Evolutionary conservation across 2,329 filamentous ascomycete species (phyloP).

Genomic region (Aureobasidium sp.): DNA sequence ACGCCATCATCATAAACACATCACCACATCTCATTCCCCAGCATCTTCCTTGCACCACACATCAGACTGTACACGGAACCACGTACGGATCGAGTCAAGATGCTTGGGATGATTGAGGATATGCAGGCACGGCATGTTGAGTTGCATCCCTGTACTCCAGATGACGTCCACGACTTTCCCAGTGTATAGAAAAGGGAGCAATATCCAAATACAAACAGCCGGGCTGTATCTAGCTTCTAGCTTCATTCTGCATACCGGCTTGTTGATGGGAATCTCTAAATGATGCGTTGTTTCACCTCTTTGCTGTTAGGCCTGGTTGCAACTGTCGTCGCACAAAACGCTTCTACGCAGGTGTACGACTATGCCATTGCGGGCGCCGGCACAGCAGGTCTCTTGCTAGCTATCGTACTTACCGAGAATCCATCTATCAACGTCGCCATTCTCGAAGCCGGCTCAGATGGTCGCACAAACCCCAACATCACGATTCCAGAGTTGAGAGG

Average conservation of each 20-base stretch:
- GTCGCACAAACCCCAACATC: conserved; percentile 8
- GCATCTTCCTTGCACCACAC: background rate
- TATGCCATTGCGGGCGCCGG: conserved; percentile 23
- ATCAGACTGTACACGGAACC: too few species aligned
- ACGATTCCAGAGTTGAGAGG: conserved; percentile 16
- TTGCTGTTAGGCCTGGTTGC: background rate
- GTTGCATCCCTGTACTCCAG: too few species aligned
- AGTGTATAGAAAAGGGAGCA: too few species aligned
- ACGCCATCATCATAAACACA: background rate
- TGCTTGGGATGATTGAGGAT: background rate
- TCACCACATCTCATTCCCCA: background rate
- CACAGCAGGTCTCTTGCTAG: conserved; percentile 21
- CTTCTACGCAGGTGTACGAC: conserved; percentile 20
- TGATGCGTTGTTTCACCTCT: background rate
- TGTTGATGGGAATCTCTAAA: too few species aligned
- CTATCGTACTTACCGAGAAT: conserved; percentile 21
- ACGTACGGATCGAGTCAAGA: too few species aligned
- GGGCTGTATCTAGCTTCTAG: too few species aligned
- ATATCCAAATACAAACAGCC: too few species aligned
- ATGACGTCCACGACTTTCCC: background rate
- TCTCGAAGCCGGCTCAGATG: conserved; percentile 22
- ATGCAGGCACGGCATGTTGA: background rate
- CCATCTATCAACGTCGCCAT: conserved; percentile 21
- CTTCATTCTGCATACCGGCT: too few species aligned
- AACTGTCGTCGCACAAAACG: background rate